Percentiles rank a stretch among this genome's conserved stretches.
phyloP scores from a whole-genome alignment of 192 early-diverging fungal genomes.

The Coemansia sp. region DNA sequence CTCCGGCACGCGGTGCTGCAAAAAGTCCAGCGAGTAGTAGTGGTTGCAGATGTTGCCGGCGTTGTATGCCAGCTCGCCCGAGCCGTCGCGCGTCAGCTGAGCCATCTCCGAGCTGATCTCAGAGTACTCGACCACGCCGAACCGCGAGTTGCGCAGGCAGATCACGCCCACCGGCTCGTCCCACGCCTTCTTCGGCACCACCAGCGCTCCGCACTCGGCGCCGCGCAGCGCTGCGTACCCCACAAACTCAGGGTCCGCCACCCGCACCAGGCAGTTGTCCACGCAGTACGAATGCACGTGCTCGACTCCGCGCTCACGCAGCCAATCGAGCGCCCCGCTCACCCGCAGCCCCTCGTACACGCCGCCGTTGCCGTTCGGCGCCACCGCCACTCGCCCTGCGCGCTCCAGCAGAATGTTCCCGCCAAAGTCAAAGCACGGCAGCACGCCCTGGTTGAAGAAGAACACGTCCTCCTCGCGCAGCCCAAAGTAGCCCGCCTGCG shows the following conservation, averaged over 20 bases:
- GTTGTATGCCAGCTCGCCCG: slow-evolving; percentile 69
- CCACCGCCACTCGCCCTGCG: slow-evolving; percentile 73
- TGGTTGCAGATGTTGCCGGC: slow-evolving; percentile 99
- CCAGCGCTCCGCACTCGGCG: slow-evolving; percentile 94
- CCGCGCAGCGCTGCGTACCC: slow-evolving; percentile 87
- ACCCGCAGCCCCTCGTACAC: slow-evolving; percentile 90
- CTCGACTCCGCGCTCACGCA: slow-evolving; percentile 78
- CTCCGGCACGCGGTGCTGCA: slow-evolving; percentile 73
- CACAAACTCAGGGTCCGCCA: slow-evolving; percentile 94
- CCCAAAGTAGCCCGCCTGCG: slow-evolving; percentile 84
- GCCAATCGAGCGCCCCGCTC: slow-evolving; percentile 77
- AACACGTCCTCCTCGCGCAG: slow-evolving; percentile 78
- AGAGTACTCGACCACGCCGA: slow-evolving; percentile 93
- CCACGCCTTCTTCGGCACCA: slow-evolving; percentile 83
- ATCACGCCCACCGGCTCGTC: slow-evolving; percentile 95
- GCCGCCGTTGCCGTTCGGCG: slow-evolving; percentile 90
- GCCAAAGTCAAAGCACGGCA: slow-evolving; percentile 90
- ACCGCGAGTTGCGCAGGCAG: slow-evolving; percentile 79
- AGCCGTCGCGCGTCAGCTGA: slow-evolving; percentile 61
- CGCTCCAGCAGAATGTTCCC: slow-evolving; percentile 92
- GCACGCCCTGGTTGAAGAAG: slow-evolving; percentile 95
- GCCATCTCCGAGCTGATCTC: slow-evolving; percentile 84
- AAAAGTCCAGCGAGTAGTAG: slow-evolving; percentile 91
- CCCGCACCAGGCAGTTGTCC: slow-evolving; percentile 95
- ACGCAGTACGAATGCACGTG: slow-evolving; percentile 96